Conservation (phyloP, 345 rosid species). For the Litchi chinensis region DNA sequence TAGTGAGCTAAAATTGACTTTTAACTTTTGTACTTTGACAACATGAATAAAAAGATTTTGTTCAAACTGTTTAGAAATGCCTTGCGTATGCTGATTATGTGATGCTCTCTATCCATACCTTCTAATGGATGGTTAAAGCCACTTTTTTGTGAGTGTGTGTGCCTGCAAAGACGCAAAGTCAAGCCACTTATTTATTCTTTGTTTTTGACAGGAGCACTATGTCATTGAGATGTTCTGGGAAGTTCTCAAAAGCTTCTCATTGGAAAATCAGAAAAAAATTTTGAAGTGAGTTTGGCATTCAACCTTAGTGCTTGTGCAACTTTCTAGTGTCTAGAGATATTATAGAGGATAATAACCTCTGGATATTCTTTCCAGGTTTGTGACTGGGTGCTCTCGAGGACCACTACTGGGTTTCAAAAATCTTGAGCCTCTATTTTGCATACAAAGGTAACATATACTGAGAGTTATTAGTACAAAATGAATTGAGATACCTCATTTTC, state of each 20-base stretch:
- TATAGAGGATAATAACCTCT: conserved; percentile 19
- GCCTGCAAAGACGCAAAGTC: neutral
- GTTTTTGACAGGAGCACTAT: conserved; percentile 76
- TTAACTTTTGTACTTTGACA: neutral
- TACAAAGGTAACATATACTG: conserved; percentile 69
- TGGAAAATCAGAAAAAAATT: conserved; percentile 83
- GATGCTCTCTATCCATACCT: neutral
- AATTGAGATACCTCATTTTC: neutral
- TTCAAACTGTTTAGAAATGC: neutral
- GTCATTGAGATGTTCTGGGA: conserved; percentile 99
- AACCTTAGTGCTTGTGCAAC: conserved; percentile 10
- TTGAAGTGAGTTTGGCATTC: conserved; percentile 63
- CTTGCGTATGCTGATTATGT: neutral
- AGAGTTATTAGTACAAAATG: conserved; percentile 13
- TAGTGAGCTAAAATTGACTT: neutral
- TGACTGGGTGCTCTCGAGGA: conserved; percentile 97
- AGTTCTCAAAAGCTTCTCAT: conserved; percentile 84
- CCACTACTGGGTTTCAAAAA: conserved; percentile 90
- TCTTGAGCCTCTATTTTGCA: conserved; percentile 92
- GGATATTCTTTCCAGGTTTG: conserved; percentile 60
- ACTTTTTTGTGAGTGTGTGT: conserved; percentile 8
- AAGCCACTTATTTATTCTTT: conserved; percentile 9
- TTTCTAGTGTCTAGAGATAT: neutral
- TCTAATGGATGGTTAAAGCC: neutral
- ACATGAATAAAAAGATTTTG: neutral